A percentile compares a stretch with the other conserved stretches of the same genome.
phyloP scores from a whole-genome alignment of 441 rosid genomes.

The Populus hybrid region DNA sequence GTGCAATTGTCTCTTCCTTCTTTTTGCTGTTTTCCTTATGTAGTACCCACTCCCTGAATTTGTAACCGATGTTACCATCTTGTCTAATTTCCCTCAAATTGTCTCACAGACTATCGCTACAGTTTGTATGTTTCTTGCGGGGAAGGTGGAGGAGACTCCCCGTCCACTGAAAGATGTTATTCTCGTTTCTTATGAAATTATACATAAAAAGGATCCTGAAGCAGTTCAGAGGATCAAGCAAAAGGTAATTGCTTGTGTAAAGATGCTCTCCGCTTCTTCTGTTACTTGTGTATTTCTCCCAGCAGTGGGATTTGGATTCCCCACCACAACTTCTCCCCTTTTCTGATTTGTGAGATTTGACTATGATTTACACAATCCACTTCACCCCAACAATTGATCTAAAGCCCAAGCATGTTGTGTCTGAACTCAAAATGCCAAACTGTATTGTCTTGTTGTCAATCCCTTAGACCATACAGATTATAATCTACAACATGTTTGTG shows the following conservation, averaged over 20 bases:
- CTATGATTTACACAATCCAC: not conserved
- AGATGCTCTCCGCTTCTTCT: not conserved
- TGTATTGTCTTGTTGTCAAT: not conserved
- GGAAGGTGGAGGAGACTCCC: slow-evolving; percentile 68
- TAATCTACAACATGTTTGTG: not conserved
- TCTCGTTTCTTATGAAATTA: slow-evolving; percentile 57
- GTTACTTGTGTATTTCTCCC: not conserved
- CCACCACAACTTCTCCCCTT: not conserved
- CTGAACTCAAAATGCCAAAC: not conserved
- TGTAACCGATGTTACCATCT: too few relatives aligned
- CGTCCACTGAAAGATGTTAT: slow-evolving; percentile 64
- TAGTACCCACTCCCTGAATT: not conserved
- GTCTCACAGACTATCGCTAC: slow-evolving; percentile 47
- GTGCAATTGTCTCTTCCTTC: not conserved
- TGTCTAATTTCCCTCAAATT: not conserved
- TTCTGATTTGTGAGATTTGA: not conserved
- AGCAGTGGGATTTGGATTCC: not conserved
- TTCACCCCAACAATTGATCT: not conserved
- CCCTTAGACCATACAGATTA: not conserved
- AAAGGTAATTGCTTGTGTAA: slow-evolving; percentile 49
- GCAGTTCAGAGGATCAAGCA: slow-evolving; percentile 65
- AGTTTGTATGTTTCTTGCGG: slow-evolving; percentile 72
- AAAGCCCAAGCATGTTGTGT: not conserved
- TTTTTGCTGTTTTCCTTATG: not conserved
- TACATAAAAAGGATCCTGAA: slow-evolving; percentile 57